phyloP scores from a whole-genome alignment of 345 rosid species.

The Boechera retrofracta region DNA sequence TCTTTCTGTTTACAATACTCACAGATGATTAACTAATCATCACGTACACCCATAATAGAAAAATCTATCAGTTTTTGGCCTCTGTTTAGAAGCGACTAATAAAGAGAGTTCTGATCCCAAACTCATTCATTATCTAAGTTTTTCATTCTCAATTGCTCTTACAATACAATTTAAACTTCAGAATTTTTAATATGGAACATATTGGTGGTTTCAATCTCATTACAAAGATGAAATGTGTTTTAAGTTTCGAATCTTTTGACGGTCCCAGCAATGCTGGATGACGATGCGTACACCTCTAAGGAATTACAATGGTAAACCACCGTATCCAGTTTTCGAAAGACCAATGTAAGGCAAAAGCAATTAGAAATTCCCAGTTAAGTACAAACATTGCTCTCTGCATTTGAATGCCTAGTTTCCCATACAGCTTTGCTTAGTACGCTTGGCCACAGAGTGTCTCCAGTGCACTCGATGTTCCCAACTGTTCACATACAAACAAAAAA shows the following conservation, averaged over 20 bases:
- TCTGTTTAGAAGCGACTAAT: neutral
- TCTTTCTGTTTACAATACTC: slow-evolving; percentile 4
- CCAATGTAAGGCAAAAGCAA: neutral
- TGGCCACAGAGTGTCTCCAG: slow-evolving; percentile 80
- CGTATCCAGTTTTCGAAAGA: neutral
- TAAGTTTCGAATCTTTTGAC: neutral
- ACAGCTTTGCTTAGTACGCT: slow-evolving; percentile 71
- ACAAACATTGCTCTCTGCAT: slow-evolving; percentile 75
- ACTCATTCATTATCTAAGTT: neutral
- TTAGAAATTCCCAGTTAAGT: neutral
- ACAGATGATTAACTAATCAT: slow-evolving; percentile 36
- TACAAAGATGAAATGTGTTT: neutral
- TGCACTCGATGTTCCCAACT: slow-evolving; percentile 81
- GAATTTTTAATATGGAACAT: neutral
- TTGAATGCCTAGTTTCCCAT: slow-evolving; percentile 60
- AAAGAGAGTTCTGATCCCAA: slow-evolving; percentile 1
- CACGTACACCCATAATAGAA: neutral
- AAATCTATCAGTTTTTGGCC: neutral
- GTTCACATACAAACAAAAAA: neutral
- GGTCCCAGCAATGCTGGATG: neutral
- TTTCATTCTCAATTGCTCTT: neutral
- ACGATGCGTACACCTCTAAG: neutral
- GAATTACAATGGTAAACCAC: neutral
- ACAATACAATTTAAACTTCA: neutral
- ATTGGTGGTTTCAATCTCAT: neutral